These are phyloP conservation scores for Saraca asoca DNA, from an alignment of 331 rosid genomes.

Conservation along the genomic window DNA sequence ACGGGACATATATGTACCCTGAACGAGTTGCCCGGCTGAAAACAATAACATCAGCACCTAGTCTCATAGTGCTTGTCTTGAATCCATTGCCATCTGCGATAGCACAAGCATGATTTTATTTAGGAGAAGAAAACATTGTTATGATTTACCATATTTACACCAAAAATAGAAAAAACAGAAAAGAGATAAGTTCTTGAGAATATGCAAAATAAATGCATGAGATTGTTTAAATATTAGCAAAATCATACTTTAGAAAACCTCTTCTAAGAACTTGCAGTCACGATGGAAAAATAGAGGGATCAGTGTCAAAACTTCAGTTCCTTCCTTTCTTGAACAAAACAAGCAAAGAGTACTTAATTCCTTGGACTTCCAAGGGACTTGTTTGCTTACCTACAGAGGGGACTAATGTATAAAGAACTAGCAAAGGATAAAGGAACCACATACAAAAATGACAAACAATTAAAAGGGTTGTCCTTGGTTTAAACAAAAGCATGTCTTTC, in stretches of 20 bases:
- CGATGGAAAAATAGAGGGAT: not conserved
- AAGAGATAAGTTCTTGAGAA: not conserved
- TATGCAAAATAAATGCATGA: not conserved
- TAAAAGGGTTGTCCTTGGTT: not conserved
- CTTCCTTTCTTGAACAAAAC: not conserved
- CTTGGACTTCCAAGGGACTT: constrained; percentile 6
- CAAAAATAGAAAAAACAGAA: constrained; percentile 12
- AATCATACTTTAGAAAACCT: not conserved
- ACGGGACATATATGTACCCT: constrained; percentile 50
- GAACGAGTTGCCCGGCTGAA: constrained; percentile 65
- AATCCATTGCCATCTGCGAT: constrained; percentile 94
- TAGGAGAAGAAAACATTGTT: not conserved
- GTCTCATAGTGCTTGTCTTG: constrained; percentile 96
- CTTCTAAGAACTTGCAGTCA: constrained; percentile 2
- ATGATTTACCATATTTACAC: constrained; percentile 13
- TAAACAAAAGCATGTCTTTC: constrained; percentile 5
- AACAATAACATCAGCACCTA: constrained; percentile 93
- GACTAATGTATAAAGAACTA: constrained; percentile 12
- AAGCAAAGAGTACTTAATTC: not conserved
- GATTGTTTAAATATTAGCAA: not conserved
- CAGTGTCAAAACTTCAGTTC: not conserved
- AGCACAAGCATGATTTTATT: constrained; percentile 15
- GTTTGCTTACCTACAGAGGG: constrained; percentile 3
- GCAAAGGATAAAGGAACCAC: not conserved
- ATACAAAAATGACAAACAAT: not conserved